Base-by-base conservation (phyloP, 208 protist species). In the Leptomonas pyrrhocoris region DNA sequence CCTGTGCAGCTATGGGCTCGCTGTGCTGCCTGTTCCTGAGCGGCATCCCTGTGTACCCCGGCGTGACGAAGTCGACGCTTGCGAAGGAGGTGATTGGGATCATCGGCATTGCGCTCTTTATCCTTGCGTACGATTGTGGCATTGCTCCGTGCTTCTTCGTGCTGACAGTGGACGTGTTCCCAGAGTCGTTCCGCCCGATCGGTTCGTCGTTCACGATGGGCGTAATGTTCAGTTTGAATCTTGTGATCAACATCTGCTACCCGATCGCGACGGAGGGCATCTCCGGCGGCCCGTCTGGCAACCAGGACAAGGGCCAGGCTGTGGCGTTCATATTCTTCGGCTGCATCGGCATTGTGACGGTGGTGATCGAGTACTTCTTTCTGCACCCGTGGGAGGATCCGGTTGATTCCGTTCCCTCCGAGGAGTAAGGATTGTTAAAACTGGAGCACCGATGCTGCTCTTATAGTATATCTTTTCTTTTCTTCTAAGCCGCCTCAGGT, bases 251-350 rank as follows among this genome's bases (percentile, higher is more conserved):
- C 60, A 68, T 93, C 15, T 76, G 57, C 69, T 93, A 83, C 65
- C 87, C 87, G 31, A 86, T 88, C 18, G 76, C 80, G 38, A 79
- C 70, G 55, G 80, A 90, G 76, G 72, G 53, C 42, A 88, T 91
- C n/a, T 91, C 86, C 34, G 86, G 86, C 36, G 86, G 86, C 49
- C 67, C 80, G 27, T 84, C 77, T 12, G 83, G 80, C 19, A 71
- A 86, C 59, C 86, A 79, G 58, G 69, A 91, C 54, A 91, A 88
- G 71, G 86, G 86, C 27, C 79, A 86, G 81, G 25, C 80, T 6
- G 57, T 89, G 18, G 69, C 71, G 4, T 91, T 91, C 73, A 87
- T 91, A 28, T 80, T 91, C 59, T 91, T 91, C 57, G 86, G 81
- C 23, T 66, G 68, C 57, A 74, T 86, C 58, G 86, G 83, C 16